A percentile compares a stretch with the other conserved stretches of the same genome.
Conservation (phyloP, 768 basidiomycete species). For the Clitopilus passeckerianus region DNA sequence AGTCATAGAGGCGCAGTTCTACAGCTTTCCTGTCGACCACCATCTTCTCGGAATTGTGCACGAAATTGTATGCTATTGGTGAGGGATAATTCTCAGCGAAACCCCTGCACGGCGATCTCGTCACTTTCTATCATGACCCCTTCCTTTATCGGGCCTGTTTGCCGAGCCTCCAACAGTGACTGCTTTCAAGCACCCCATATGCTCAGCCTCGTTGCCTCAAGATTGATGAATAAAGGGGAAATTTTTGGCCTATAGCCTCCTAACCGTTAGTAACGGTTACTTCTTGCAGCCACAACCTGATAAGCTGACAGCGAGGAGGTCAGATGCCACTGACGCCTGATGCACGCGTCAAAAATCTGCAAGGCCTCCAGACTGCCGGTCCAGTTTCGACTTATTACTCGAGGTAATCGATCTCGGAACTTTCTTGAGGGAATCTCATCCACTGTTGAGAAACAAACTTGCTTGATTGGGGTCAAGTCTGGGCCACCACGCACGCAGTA, state of each 20-base stretch:
- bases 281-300: background rate
- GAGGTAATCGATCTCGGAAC: background rate
- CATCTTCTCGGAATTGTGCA: slow-evolving; percentile 2
- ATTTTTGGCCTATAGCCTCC: background rate
- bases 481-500: background rate
- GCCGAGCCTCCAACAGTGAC: background rate
- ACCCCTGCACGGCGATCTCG: background rate
- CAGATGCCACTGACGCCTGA: background rate
- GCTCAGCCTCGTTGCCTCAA: background rate
- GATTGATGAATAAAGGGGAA: background rate
- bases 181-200: background rate
- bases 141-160: background rate
- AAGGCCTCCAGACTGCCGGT: background rate
- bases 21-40: slow-evolving; percentile 2
- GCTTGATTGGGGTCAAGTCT: background rate
- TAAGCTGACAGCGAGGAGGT: background rate
- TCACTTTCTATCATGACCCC: background rate
- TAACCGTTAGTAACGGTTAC: background rate
- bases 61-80: background rate
- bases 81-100: background rate
- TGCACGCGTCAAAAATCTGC: background rate
- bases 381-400: background rate
- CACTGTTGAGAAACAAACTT: background rate
- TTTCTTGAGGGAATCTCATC: background rate
- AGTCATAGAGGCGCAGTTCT: background rate